Evolutionary conservation across 345 rosid genomes (phyloP).

Genomic region (Salix exigua): DNA sequence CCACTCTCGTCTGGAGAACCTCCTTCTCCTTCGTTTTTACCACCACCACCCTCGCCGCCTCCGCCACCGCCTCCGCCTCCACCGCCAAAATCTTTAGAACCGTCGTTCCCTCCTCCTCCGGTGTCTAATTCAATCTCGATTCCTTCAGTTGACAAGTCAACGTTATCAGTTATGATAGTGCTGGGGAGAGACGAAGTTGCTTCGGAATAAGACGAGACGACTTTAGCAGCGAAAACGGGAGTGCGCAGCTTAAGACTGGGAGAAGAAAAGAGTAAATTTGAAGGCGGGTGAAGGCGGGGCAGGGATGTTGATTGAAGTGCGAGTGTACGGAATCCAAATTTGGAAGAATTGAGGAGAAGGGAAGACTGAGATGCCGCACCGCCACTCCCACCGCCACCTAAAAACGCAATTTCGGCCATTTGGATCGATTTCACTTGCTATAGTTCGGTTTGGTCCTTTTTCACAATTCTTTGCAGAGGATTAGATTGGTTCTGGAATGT

Average conservation of each 20-base stretch:
- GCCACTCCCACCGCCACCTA: conserved; percentile 3
- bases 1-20: conserved; percentile 30
- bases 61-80: conserved; percentile 24
- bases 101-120: conserved; percentile 17
- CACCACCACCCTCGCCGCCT: conserved; percentile 16
- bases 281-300: neutral
- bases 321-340: conserved; percentile 17
- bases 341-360: conserved; percentile 27
- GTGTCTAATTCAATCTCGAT: conserved; percentile 24
- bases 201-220: conserved; percentile 23
- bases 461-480: neutral
- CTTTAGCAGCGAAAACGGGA: conserved; percentile 13
- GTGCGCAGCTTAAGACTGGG: neutral
- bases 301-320: neutral
- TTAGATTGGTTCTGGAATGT: neutral
- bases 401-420: conserved; percentile 29
- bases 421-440: neutral
- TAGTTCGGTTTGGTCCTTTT: neutral
- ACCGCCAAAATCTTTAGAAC: conserved; percentile 14
- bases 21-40: conserved; percentile 26
- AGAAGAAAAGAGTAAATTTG: conserved; percentile 7
- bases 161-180: conserved; percentile 8
- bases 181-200: conserved; percentile 11
- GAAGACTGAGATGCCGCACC: conserved; percentile 29
- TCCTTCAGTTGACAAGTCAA: conserved; percentile 23